Evolutionary conservation across 2,329 filamentous ascomycete genomes (phyloP), one percentile per base, ranked within the genome.

Genomic region (Scopulariopsis brevicaulis): DNA sequence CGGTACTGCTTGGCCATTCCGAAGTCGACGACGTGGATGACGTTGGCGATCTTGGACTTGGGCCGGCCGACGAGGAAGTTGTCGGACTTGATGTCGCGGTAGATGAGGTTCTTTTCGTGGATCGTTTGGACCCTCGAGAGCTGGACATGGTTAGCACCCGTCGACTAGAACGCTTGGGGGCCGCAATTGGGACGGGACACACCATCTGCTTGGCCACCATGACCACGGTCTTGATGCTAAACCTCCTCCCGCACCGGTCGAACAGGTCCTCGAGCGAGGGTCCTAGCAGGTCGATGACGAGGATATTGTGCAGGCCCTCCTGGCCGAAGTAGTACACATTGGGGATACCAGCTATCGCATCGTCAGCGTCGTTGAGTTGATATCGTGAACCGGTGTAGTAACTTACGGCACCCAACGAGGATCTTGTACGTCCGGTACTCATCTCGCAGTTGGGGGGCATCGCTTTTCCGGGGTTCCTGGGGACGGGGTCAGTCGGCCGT

Each of bases 251-350:
- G 77, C 93, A 99, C 74, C 96, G 91, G 70, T 99, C 93, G 70
- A 99, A 99, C 22, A 99, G 82, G 69, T 99, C 93, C 71, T 99
- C 93, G 60, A 99, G 81, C 63, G 91, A 96, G 56, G 93, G 93
- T 18, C 93, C 93, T 28, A 99, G 85, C 50, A 99, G 81, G 74
- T 99, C 93, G 68, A 97, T 97, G 65, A 99, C 93, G 55, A 99
- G 86, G 65, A 97, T 97, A 77, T 99, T 97, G 79, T 99, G 94
- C 34, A 97, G 86, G 66, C 93, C 94, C 74, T 97, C 93, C 71
- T 99, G 94, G 62, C 94, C 94, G 66, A 97, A 99, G 76, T 97
- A 99, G 78, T 97, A 97, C 68, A 99, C 94, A 82, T 97, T 97
- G 68, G 94, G 94, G 65, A 99, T 97, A 68, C 94, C 94, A 68